phyloP scores from a whole-genome alignment of 2,329 filamentous ascomycete species.

The Nectriaceae sp. region DNA sequence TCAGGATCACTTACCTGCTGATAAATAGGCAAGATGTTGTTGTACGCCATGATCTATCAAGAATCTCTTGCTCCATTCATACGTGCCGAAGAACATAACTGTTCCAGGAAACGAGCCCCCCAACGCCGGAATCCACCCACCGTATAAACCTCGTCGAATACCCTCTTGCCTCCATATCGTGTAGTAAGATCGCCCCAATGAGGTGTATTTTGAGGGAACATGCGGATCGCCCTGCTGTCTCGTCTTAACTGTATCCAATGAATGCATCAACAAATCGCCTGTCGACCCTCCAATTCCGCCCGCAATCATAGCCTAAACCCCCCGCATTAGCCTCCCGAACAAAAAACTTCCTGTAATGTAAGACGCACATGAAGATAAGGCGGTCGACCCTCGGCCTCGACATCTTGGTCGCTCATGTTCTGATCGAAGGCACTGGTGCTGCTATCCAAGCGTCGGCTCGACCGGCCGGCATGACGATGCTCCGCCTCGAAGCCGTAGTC shows the following conservation, averaged over 20 bases:
- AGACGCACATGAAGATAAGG: slow-evolving; percentile 46
- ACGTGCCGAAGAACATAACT: slow-evolving; percentile 92
- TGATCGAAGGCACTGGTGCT: slow-evolving; percentile 25
- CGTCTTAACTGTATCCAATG: slow-evolving; percentile 97
- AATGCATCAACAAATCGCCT: slow-evolving; percentile 98
- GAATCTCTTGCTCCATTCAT: slow-evolving; percentile 90
- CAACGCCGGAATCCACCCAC: slow-evolving; percentile 89
- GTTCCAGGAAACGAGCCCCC: slow-evolving; percentile 93
- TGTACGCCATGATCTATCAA: slow-evolving; percentile 85
- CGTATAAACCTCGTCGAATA: slow-evolving; percentile 81
- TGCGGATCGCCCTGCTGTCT: slow-evolving; percentile 95
- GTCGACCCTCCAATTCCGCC: slow-evolving; percentile 90
- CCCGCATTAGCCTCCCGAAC: slow-evolving; percentile 18
- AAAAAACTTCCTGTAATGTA: neutral
- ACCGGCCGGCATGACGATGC: slow-evolving; percentile 37
- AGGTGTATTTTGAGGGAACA: slow-evolving; percentile 89
- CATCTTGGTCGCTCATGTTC: slow-evolving; percentile 40
- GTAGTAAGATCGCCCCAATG: slow-evolving; percentile 85
- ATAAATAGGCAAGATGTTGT: slow-evolving; percentile 81
- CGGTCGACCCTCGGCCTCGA: slow-evolving; percentile 45
- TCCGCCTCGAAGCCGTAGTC: slow-evolving; percentile 24
- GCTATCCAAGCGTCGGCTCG: slow-evolving; percentile 27
- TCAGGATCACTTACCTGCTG: slow-evolving; percentile 62
- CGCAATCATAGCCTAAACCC: slow-evolving; percentile 81
- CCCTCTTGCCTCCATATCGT: slow-evolving; percentile 95